Evolutionary conservation across 208 protist species (phyloP), one percentile per base, ranked within the genome.

Genomic region (Leishmania lainsoni): DNA sequence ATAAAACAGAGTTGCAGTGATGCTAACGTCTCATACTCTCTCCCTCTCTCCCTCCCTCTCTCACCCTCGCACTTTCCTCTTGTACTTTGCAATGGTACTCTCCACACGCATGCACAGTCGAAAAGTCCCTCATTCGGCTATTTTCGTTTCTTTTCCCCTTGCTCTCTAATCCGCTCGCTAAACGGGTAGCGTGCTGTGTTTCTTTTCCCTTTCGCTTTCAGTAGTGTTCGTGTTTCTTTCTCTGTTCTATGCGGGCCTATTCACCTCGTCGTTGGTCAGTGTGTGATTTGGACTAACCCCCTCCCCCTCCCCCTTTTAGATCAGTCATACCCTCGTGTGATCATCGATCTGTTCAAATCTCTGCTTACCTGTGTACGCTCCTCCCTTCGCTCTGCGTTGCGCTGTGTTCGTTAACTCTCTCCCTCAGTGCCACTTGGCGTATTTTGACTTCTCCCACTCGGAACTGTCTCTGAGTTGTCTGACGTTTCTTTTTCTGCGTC

Each of bases 321-420:
- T 42, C 20, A 16, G n/a, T 29, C 32, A 68, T 29, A 68, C 32
- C 5, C 32, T 45, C 14, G 26, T 20, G n/a, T 29, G 9, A 39
- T 70, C 29, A 70, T 48, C 1, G 5, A 26, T 26, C n/a, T 4
- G 65, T 48, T 70, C 35, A 45, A 52, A 16, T 54, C 26, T 51
- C 66, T 35, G 20, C 73, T 81, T 83, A 78, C 52, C 20, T 17
- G 65, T 76, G 2, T 72, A n/a, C n/a, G n/a, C n/a, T n/a, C n/a
- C n/a, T n/a, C 39, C 45, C 20, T 49, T 45, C 12, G 3, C 66
- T 49, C 66, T 71, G 39, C 39, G 3, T 73, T 49, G 68, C n/a
- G 68, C 17, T 20, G 20, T 52, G 68, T 22, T 49, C 17, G 20
- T 32, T 17, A 49, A 52, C 26, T 73, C 6, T 73, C 6, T 14